These are phyloP conservation scores for Citrus inodora DNA, from an alignment of 345 rosid species.

Conservation along the genomic window DNA sequence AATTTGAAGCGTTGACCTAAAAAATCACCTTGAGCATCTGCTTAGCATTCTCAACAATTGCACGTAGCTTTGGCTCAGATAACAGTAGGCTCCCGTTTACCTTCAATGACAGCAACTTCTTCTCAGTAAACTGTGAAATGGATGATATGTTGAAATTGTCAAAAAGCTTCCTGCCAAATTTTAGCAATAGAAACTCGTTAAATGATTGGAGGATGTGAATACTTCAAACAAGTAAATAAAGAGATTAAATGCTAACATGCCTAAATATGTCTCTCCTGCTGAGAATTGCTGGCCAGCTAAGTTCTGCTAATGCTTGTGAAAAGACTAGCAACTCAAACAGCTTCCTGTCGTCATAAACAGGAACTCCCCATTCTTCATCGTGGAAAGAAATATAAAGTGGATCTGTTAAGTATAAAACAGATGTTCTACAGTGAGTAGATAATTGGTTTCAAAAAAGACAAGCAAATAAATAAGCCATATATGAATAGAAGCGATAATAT, in stretches of 20 bases:
- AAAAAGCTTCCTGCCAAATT: slow-evolving; percentile 62
- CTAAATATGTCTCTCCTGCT: slow-evolving; percentile 62
- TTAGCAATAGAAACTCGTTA: slow-evolving; percentile 16
- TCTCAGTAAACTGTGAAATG: slow-evolving; percentile 63
- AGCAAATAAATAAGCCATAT: background rate
- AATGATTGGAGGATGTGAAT: background rate
- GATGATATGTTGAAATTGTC: slow-evolving; percentile 62
- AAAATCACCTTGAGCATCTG: slow-evolving; percentile 61
- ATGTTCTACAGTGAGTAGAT: background rate
- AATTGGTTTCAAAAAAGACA: background rate
- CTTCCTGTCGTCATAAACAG: slow-evolving; percentile 67
- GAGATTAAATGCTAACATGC: slow-evolving; percentile 28
- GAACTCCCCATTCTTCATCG: slow-evolving; percentile 87
- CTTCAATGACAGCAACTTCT: slow-evolving; percentile 62
- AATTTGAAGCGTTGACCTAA: background rate
- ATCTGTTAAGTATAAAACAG: slow-evolving; percentile 34
- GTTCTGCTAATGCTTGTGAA: slow-evolving; percentile 95
- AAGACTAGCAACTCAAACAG: slow-evolving; percentile 81
- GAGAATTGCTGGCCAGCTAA: slow-evolving; percentile 84
- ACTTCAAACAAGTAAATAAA: background rate
- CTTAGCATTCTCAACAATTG: slow-evolving; percentile 75
- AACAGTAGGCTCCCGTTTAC: slow-evolving; percentile 59
- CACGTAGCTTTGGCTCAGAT: slow-evolving; percentile 86
- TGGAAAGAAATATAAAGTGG: slow-evolving; percentile 66
- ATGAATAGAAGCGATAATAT: background rate